A percentile compares a stretch with the other conserved stretches of the same genome.
Conservation (phyloP, 1,139 yeast species). For the Martiniozyma asiatica region DNA sequence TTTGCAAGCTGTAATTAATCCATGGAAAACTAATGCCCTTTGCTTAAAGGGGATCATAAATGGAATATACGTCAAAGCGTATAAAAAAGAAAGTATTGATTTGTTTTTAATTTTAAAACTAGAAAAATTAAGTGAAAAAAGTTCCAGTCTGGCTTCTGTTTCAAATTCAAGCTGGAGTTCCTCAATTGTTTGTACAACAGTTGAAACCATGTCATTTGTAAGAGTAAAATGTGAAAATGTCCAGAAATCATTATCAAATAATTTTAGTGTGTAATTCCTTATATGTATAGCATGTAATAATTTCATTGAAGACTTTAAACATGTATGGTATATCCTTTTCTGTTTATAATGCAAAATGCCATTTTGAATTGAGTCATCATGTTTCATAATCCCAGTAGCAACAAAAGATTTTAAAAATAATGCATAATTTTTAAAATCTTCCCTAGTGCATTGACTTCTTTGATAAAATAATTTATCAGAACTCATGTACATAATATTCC, state of each 20-base stretch:
- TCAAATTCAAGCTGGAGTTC: too few relatives aligned
- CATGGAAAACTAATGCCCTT: conserved; percentile 63
- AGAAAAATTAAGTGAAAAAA: conserved; percentile 1
- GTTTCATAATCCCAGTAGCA: background rate
- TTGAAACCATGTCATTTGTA: conserved; percentile 10
- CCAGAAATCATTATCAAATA: conserved; percentile 52
- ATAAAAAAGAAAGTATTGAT: conserved; percentile 24
- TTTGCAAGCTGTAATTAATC: conserved; percentile 43
- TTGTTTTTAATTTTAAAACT: conserved; percentile 16
- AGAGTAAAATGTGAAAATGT: conserved; percentile 9
- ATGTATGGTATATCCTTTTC: background rate
- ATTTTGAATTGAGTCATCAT: background rate
- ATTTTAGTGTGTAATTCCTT: conserved; percentile 54
- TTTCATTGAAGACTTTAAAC: conserved; percentile 26
- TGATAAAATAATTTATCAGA: conserved; percentile 55
- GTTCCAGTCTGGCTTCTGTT: background rate
- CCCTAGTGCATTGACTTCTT: conserved; percentile 32
- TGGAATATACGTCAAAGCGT: conserved; percentile 53
- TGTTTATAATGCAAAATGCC: background rate
- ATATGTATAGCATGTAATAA: conserved; percentile 58
- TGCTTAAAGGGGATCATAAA: conserved; percentile 67
- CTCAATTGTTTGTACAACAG: conserved; percentile 11
- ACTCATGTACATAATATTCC: conserved; percentile 50
- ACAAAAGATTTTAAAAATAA: conserved; percentile 43
- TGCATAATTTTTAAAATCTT: conserved; percentile 36